Evolutionary conservation across 352 stramenopile genomes (phyloP).

Genomic region (Phytopythium delawarense): DNA sequence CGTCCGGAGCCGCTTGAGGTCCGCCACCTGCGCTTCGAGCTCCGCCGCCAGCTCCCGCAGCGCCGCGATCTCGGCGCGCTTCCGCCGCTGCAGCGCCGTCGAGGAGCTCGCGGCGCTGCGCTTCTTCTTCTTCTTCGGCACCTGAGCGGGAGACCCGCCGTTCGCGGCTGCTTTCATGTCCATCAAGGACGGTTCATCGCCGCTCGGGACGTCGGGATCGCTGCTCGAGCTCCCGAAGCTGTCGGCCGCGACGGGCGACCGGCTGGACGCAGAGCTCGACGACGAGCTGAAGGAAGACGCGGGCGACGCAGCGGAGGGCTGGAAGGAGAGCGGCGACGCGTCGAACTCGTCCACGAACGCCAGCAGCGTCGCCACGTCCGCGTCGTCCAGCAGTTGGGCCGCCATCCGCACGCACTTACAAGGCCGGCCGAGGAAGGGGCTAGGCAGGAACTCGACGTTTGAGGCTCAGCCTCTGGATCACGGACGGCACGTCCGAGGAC

Average conservation of each 20-base stretch:
- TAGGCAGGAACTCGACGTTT: no score
- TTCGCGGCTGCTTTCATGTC: background rate
- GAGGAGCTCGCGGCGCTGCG: slow-evolving; percentile 13
- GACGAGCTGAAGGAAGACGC: background rate
- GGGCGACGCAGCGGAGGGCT: no score
- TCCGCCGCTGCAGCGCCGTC: slow-evolving; percentile 20
- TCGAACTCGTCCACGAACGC: slow-evolving; percentile 24
- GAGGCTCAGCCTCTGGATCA: no score
- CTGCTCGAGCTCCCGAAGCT: background rate
- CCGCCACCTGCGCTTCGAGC: slow-evolving; percentile 17
- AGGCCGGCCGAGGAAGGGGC: no score
- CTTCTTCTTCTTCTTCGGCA: slow-evolving; percentile 15
- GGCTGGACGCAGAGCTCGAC: background rate
- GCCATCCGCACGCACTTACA: slow-evolving; percentile 6
- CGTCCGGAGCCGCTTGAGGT: slow-evolving; percentile 16
- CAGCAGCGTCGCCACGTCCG: slow-evolving; percentile 18
- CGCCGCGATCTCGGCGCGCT: slow-evolving; percentile 18
- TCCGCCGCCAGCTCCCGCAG: slow-evolving; percentile 19
- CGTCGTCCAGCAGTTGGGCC: slow-evolving; percentile 14
- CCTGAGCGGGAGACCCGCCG: background rate
- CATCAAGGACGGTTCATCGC: background rate
- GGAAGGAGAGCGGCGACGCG: background rate
- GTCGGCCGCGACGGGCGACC: background rate
- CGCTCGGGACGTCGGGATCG: background rate
- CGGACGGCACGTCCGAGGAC: no score